Conservation (phyloP, 2,329 filamentous ascomycete genomes). For the Aspergillus brasiliensis region DNA sequence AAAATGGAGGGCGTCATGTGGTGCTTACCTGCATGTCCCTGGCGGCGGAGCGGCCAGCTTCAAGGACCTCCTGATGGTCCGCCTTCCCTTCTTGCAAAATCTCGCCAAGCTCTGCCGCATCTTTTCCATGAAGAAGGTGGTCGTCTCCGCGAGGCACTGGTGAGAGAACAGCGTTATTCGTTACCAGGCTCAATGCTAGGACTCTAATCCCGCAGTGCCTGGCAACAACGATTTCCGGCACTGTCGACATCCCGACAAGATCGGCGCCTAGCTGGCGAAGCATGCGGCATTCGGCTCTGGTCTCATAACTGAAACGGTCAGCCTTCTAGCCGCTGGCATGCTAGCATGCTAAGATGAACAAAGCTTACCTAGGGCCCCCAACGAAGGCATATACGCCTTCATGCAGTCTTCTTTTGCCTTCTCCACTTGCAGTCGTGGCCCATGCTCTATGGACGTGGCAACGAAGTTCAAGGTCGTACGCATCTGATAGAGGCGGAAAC, state of each 20-base stretch:
- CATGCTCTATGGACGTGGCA: conserved; percentile 60
- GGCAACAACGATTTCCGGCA: conserved; percentile 68
- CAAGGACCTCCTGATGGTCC: conserved; percentile 66
- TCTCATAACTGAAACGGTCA: conserved; percentile 57
- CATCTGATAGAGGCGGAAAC: conserved; percentile 66
- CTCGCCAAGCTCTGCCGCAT: conserved; percentile 53
- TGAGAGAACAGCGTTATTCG: conserved; percentile 64
- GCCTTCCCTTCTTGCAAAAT: conserved; percentile 62
- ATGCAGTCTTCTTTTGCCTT: conserved; percentile 56
- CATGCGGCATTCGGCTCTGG: conserved; percentile 66
- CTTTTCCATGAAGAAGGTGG: conserved; percentile 53
- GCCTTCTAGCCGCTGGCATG: neutral
- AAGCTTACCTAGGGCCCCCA: conserved; percentile 59
- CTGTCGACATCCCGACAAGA: conserved; percentile 71
- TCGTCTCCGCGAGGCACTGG: conserved; percentile 62
- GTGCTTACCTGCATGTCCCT: conserved; percentile 62
- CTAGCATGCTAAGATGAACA: neutral
- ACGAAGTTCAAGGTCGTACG: conserved; percentile 65
- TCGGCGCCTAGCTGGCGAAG: conserved; percentile 64
- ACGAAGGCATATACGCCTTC: conserved; percentile 69
- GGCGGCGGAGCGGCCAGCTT: conserved; percentile 61
- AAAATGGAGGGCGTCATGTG: neutral
- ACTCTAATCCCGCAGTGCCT: conserved; percentile 65
- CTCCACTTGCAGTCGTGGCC: conserved; percentile 50
- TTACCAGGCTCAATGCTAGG: conserved; percentile 66